A percentile compares a stretch with the other conserved stretches of the same genome.
phyloP scores from a whole-genome alignment of 495 filamentous ascomycete species.

The Tuber borchii region DNA sequence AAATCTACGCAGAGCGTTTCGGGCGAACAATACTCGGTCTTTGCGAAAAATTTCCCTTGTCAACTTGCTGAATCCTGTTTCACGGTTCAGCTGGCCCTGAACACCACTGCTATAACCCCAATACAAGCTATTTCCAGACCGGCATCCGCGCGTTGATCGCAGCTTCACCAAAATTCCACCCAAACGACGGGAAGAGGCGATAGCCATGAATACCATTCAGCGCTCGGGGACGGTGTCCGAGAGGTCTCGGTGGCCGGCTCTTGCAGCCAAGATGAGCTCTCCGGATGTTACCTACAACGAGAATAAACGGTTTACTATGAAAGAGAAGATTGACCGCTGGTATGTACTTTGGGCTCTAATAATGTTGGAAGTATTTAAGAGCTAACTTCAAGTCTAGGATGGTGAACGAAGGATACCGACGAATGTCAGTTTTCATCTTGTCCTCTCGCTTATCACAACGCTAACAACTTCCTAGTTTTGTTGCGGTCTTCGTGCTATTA shows the following conservation, averaged over 20 bases:
- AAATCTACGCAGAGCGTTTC: not conserved
- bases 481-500: constrained; percentile 60
- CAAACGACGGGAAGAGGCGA: constrained; percentile 7
- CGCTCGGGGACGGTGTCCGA: constrained; percentile 46
- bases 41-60: not conserved
- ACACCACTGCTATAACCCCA: constrained; percentile 9
- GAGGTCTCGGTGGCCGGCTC: constrained; percentile 61
- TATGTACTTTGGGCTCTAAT: constrained; percentile 24
- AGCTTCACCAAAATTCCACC: constrained; percentile 12
- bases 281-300: constrained; percentile 61
- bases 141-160: constrained; percentile 30
- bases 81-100: constrained; percentile 41
- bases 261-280: constrained; percentile 62
- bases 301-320: constrained; percentile 53
- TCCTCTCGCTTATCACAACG: constrained; percentile 11
- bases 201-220: constrained; percentile 32
- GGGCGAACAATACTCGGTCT: not conserved
- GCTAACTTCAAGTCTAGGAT: constrained; percentile 51
- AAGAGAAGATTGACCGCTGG: constrained; percentile 51
- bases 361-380: not conserved
- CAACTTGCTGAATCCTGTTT: constrained; percentile 5
- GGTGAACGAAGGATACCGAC: constrained; percentile 69
- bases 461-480: constrained; percentile 52
- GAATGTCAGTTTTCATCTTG: constrained; percentile 52
- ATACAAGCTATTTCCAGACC: constrained; percentile 4